These are phyloP conservation scores for Chytridium lagenaria DNA, from an alignment of 371 early-diverging fungal species.

Conservation along the genomic window DNA sequence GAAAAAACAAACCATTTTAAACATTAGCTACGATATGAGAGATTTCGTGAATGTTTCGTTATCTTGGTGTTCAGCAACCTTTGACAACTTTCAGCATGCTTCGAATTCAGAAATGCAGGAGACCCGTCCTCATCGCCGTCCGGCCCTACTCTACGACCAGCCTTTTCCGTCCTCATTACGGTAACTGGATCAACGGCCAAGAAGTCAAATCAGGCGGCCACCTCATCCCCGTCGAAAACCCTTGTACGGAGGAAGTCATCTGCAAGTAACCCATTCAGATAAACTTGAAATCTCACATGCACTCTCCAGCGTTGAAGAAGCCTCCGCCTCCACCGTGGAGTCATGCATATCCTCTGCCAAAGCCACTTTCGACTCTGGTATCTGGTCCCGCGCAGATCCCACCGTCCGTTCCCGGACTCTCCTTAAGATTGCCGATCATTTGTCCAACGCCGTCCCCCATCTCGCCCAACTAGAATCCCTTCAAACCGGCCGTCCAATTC, in stretches of 20 bases:
- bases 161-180: neutral
- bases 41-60: no score
- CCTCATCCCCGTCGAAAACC: constrained; percentile 14
- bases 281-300: neutral
- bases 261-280: neutral
- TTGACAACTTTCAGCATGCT: no score
- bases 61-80: no score
- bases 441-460: neutral
- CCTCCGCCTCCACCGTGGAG: neutral
- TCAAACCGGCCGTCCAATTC: constrained; percentile 30
- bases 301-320: constrained; percentile 17
- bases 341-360: neutral
- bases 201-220: constrained; percentile 5
- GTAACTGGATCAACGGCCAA: constrained; percentile 19
- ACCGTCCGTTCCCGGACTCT: neutral
- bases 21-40: no score
- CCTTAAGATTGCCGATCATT: neutral
- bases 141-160: neutral
- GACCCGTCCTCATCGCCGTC: no score
- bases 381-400: constrained; percentile 18
- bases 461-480: constrained; percentile 23
- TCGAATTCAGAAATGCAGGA: no score
- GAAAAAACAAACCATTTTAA: no score
- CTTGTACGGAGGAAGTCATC: constrained; percentile 14
- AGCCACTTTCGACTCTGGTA: constrained; percentile 3